Evolutionary conservation across 805 yeast genomes (phyloP), one percentile per base, ranked within the genome.

Genomic region (Yamadazyma scolyti): DNA sequence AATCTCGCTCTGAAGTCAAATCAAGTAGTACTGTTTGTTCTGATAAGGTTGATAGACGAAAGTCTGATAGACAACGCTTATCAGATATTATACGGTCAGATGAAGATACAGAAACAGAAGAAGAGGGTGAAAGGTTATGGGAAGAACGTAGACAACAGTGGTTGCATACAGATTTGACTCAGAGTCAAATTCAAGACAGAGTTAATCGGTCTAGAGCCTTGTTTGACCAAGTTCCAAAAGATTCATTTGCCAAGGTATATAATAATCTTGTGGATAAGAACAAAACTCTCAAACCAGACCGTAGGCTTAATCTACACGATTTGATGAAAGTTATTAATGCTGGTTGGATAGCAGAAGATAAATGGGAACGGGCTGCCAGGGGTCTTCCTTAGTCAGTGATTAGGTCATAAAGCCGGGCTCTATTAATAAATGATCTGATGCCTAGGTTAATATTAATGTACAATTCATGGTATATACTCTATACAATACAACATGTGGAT

Each of bases 301-400:
- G 52, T 35, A 84, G 88, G 10, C 65, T 90, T 58, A 86, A 84
- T 54, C 69, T 90, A 46, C 67, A 65, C 36, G 95, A 87, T 52
- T 76, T 83, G 24, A 52, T 87, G 30, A 71, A 72, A 42, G 73
- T 89, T 15, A 71, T 89, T 24, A 78, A 85, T 46, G 75, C 82
- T 3, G 96, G 96, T 12, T 89, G 97, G 97, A 69, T 72, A 10
- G 79, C 77, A 37, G 77, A 77, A 14, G 86, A 80, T 30, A 75
- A 77, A 43, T 89, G 93, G 90, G 81, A 74, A 36, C 58, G 68
- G 21, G 73, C 73, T 4, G 68, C 68, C 4, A 49, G 46, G 19
- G 71, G 71, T 2, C 42, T 63, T 30, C 50, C 67, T 4, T 58
- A 38, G 30, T 12, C n/a, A n/a, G 10, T 19, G 8, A 26, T 26